phyloP scores from a whole-genome alignment of 1,284 basidiomycete species.

The Ceratobasidium theobromae region DNA sequence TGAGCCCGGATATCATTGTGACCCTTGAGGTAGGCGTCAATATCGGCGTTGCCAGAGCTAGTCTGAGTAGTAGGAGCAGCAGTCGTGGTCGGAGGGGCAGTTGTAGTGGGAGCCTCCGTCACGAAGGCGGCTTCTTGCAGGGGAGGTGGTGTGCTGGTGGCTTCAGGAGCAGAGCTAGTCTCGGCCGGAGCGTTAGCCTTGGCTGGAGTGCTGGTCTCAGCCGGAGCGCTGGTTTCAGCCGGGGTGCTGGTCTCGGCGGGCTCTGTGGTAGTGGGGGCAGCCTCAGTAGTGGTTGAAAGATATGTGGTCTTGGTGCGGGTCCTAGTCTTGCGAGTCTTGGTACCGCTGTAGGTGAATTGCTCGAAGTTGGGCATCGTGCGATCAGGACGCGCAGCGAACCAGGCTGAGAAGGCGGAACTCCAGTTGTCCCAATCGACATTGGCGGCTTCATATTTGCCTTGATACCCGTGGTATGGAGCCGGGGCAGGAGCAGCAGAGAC shows the following conservation, averaged over 20 bases:
- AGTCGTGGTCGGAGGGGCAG: neutral
- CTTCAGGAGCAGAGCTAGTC: neutral
- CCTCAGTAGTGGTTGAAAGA: neutral
- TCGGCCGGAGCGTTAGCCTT: neutral
- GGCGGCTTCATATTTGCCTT: neutral
- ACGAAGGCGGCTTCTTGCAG: too few relatives aligned
- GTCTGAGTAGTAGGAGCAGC: neutral
- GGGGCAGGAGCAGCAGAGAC: slow-evolving; percentile 4
- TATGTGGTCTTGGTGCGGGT: neutral
- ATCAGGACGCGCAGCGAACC: slow-evolving; percentile 17
- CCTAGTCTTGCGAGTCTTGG: slow-evolving; percentile 14
- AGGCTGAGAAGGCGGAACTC: neutral
- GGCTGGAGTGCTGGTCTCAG: neutral
- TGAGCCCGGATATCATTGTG: slow-evolving; percentile 53
- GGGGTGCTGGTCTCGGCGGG: neutral
- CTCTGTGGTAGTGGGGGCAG: neutral
- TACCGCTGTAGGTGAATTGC: slow-evolving; percentile 1
- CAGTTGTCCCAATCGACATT: slow-evolving; percentile 1
- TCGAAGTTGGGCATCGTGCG: too few relatives aligned
- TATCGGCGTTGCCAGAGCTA: slow-evolving; percentile 18
- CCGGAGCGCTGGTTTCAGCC: neutral
- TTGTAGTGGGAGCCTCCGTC: slow-evolving; percentile 4
- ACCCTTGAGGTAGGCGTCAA: slow-evolving; percentile 28
- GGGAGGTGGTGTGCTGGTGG: neutral
- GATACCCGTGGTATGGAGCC: neutral